Evolutionary conservation across 306 rosid genomes (phyloP), one percentile per base, ranked within the genome.

Genomic region (Cucurbita pepo): DNA sequence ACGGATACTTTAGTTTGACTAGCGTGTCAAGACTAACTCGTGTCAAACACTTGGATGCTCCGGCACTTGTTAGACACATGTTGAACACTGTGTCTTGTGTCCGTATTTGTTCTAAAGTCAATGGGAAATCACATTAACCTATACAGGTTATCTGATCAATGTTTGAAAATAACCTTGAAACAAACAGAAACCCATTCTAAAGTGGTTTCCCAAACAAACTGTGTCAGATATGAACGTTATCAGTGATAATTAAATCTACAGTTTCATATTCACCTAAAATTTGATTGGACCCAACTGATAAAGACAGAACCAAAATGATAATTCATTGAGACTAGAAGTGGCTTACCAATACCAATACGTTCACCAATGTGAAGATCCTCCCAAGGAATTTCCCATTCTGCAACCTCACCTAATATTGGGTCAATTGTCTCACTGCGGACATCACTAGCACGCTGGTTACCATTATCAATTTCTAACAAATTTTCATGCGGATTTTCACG

Each of bases 261-360:
- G 56, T 25, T 25, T 12, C 22, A 50, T 25, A 13, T 67, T 67
- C 38, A 15, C 57, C 72, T 69, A 50, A 10, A 69, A 50, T 15
- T 66, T 45, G 41, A 66, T 45, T 41, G 15, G 25, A n/a, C 16
- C 30, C 48, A 11, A 40, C 3, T 4, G 30, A 40, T 62, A 40
- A 62, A 40, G 8, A 47, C 41, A 21, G 22, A 25, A 69, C 73
- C 38, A 25, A 45, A 66, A 45, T 67, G 52, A 47, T 47, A 48
- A 48, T 2, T 50, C 5, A 50, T 50, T 14, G 18, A 50, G 18
- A 50, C 18, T 50, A 50, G 54, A 50, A 14, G 69, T 15, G 45
- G 37, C 96, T 91, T 83, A 95, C 99, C 99, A 72, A 95, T 95
- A 75, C 99, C 99, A 73, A 95, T 95, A n/a, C 99, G 99, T 82